A percentile compares a stretch with the other conserved stretches of the same genome.
Conservation (phyloP, 768 basidiomycete genomes). For the Kwoniella dendrophila region DNA sequence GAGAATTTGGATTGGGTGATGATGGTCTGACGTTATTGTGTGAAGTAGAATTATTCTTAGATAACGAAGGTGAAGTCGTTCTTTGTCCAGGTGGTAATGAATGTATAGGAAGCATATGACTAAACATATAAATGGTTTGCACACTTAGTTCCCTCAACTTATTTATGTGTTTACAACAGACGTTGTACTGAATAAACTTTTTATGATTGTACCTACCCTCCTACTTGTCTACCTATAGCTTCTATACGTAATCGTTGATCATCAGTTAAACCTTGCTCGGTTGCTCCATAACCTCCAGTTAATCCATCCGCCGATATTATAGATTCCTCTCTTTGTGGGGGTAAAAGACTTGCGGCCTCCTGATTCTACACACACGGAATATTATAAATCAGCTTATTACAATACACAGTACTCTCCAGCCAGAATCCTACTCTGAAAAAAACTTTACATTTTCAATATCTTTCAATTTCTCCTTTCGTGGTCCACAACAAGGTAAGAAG, state of each 20-base stretch:
- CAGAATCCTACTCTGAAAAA: too few relatives aligned
- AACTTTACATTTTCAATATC: constrained; percentile 20
- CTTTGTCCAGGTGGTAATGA: constrained; percentile 17
- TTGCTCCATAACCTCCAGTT: constrained; percentile 22
- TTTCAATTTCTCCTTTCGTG: constrained; percentile 22
- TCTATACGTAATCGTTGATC: constrained; percentile 33
- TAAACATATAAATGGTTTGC: not conserved
- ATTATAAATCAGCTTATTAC: not conserved
- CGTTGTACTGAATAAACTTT: not conserved
- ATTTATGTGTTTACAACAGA: not conserved
- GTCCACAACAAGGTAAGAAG: constrained; percentile 34
- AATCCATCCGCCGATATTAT: constrained; percentile 29
- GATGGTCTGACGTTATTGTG: too few relatives aligned
- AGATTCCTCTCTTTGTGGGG: constrained; percentile 25
- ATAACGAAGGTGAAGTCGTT: constrained; percentile 11
- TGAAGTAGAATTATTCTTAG: constrained; percentile 2
- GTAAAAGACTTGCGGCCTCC: constrained; percentile 18
- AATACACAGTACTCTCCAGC: not conserved
- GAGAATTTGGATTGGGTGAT: constrained; percentile 1
- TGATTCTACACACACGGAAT: not conserved
- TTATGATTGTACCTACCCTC: constrained; percentile 20
- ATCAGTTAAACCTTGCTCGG: constrained; percentile 31
- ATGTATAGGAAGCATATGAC: constrained; percentile 33
- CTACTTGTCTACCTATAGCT: constrained; percentile 29
- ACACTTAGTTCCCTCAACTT: not conserved